A percentile compares a stretch with the other conserved stretches of the same genome.
phyloP scores from a whole-genome alignment of 495 filamentous ascomycete species.

The Parachaetomium inaequale region DNA sequence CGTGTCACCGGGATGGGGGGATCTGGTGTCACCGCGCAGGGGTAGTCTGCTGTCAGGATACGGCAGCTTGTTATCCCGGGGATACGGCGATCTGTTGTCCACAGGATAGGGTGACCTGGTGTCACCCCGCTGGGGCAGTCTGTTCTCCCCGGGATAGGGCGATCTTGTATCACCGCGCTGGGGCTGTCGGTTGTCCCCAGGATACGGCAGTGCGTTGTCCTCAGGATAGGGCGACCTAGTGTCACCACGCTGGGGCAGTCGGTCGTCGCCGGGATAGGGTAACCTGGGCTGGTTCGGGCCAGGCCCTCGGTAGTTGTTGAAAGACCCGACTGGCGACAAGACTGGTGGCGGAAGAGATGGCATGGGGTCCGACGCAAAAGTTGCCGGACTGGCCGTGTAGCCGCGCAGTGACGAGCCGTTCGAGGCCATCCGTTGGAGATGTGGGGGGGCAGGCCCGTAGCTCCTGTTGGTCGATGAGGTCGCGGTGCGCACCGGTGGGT shows the following conservation, averaged over 20 bases:
- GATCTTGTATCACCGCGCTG: neutral
- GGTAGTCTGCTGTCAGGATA: conserved; percentile 3
- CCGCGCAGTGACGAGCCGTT: conserved; percentile 17
- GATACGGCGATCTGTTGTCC: conserved; percentile 2
- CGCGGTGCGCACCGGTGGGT: conserved; percentile 28
- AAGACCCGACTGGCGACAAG: conserved; percentile 30
- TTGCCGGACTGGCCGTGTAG: conserved; percentile 33
- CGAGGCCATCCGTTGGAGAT: conserved; percentile 16
- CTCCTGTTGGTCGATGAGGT: conserved; percentile 36
- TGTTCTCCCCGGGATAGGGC: conserved; percentile 12
- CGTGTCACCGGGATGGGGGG: neutral
- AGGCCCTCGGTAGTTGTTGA: conserved; percentile 30
- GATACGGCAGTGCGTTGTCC: conserved; percentile 7
- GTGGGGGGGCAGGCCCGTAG: conserved; percentile 52
- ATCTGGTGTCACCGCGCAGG: conserved; percentile 10
- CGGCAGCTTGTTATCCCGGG: conserved; percentile 3
- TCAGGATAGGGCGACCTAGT: neutral
- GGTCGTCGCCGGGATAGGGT: too few species aligned
- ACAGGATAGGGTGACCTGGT: neutral
- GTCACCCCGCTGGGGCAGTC: conserved; percentile 2
- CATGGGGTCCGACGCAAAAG: conserved; percentile 33
- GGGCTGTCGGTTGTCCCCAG: too few species aligned
- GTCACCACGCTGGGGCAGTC: too few species aligned
- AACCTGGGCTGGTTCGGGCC: conserved; percentile 19
- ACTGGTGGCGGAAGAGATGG: conserved; percentile 34